Percentiles rank a stretch among this genome's conserved stretches.
Conservation (phyloP, 805 yeast genomes). For the Saccharomycopsis amapae region DNA sequence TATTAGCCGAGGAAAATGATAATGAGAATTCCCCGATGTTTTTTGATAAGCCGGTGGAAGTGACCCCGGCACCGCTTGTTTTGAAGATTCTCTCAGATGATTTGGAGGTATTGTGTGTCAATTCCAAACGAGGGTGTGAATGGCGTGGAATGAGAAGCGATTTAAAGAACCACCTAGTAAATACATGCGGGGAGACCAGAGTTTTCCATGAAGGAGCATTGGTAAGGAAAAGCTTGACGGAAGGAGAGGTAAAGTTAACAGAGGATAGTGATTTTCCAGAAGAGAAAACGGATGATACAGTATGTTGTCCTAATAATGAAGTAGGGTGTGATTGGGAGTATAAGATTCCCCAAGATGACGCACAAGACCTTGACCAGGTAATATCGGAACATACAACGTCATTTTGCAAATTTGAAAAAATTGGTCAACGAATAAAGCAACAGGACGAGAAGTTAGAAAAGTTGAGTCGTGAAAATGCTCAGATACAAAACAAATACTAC, state of each 20-base stretch:
- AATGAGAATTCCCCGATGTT: background rate
- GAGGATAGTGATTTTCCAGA: constrained; percentile 16
- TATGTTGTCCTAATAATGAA: constrained; percentile 40
- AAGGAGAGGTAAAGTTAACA: background rate
- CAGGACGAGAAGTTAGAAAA: background rate
- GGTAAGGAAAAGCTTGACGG: background rate
- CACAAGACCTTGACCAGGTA: background rate
- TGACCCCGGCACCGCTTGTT: constrained; percentile 40
- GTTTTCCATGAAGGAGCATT: background rate
- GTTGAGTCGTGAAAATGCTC: background rate
- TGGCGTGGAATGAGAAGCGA: constrained; percentile 52
- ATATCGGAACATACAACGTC: background rate
- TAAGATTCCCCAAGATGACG: background rate
- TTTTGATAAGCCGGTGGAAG: background rate
- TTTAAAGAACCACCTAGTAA: constrained; percentile 35
- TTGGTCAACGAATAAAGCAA: background rate
- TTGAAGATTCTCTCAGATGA: constrained; percentile 46
- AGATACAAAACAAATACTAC: background rate
- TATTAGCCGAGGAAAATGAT: background rate
- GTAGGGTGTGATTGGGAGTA: constrained; percentile 45
- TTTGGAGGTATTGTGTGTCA: constrained; percentile 41
- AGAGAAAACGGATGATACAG: constrained; percentile 23
- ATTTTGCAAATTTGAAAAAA: background rate
- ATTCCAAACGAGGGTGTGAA: constrained; percentile 37
- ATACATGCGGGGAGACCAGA: constrained; percentile 25